A percentile compares a stretch with the other conserved stretches of the same genome.
Conservation (phyloP, 106 monocot genomes). For the Posidonia australis region DNA sequence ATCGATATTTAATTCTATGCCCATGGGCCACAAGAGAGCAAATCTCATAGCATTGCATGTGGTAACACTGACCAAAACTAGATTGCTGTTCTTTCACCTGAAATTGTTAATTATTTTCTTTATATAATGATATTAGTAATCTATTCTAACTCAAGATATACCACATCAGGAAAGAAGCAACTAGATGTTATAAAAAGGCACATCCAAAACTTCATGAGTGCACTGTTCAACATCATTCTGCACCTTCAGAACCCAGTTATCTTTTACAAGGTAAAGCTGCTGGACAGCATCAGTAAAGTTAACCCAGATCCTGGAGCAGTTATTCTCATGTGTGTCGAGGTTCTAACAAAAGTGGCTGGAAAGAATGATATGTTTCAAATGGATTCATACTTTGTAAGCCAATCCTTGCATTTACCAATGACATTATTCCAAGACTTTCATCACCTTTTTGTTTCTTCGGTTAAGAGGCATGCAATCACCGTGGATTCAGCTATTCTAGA, state of each 20-base stretch:
- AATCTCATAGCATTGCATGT: no score
- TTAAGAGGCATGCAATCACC: not conserved
- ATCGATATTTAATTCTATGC: no score
- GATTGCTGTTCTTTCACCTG: no score
- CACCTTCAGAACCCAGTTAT: conserved; percentile 55
- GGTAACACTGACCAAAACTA: no score
- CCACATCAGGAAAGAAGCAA: conserved; percentile 36
- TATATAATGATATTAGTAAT: no score
- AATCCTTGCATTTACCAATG: conserved; percentile 59
- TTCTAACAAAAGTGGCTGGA: conserved; percentile 58
- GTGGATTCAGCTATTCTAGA: conserved; percentile 24
- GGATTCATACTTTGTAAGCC: conserved; percentile 43
- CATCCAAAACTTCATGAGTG: conserved; percentile 39
- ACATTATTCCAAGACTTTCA: conserved; percentile 51
- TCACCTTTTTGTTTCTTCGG: conserved; percentile 22
- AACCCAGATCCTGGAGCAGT: conserved; percentile 64
- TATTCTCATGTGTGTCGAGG: conserved; percentile 79
- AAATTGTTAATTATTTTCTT: no score
- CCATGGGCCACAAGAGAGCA: no score
- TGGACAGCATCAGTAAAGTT: conserved; percentile 7
- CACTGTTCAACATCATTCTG: conserved; percentile 67
- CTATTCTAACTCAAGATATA: no score
- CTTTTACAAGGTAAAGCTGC: conserved; percentile 34
- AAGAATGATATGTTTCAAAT: conserved; percentile 39
- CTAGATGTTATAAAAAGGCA: conserved; percentile 32